Base-by-base conservation (phyloP, 768 basidiomycete species). In the Pleurotus ostreatus region DNA sequence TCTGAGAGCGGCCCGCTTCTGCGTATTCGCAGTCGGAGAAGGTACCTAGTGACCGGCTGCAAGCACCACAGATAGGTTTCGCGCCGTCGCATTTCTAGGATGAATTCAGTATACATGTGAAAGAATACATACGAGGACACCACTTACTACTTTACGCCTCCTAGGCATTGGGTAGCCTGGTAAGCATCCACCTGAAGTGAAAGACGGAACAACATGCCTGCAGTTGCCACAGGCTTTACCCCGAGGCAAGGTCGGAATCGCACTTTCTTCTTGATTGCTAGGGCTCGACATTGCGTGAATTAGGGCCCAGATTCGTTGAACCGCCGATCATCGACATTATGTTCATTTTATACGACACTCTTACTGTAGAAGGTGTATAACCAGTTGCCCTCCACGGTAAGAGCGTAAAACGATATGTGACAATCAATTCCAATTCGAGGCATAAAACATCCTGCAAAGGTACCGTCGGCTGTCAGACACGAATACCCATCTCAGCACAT, bases 1-100 rank as follows among this genome's bases (percentile, higher is more conserved):
- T 81, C 13, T 70, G 72, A 0, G 84, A 74, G 5, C 74, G 79
- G 15, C 75, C 76, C 16, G 71, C 69, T 1, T 73, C 75, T 0
- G 74, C 74, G 60, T 85, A 86, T 68, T 86, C 83, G 60, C 84
- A 86, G 34, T 84, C 84, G 58, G 85, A 84, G 8, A 80, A 80
- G 0, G 64, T 62, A 13, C 79, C 69, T 55, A 75, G 71, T 0
- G 74, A 74, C 7, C 75, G 69, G 4, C 68, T 62, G 61, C 84
- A 86, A 59, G 76, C 81, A 1, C 74, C 72, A 55, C 84, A 86
- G 2, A 78, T 65, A 0, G 84, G 84, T 22, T 71, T 75, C 3
- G 60, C 64, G 1, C 82, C 82, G 61, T 85, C 83, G 52, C 84
- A 85, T 67, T 74, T 74, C 83, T 85, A 55, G 25, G 9, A 30